Base-by-base conservation (phyloP, 78 protist species). In the Thecamonas trahens region DNA sequence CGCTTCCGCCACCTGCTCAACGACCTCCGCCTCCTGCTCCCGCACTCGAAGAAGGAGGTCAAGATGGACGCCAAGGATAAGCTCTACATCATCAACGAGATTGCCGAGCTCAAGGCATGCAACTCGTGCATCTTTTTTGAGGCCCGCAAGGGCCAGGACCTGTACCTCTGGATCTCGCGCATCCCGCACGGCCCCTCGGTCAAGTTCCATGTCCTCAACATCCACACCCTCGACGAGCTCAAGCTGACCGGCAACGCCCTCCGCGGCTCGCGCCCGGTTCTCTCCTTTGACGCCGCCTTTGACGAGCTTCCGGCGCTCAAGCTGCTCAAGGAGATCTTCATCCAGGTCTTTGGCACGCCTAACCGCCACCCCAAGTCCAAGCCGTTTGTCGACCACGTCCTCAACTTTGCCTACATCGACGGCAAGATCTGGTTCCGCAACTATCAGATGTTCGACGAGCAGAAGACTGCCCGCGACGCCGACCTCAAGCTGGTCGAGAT, bases 211-310 rank as follows among this genome's bases (percentile, higher is more conserved):
- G 87, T 94, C 7, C 37, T 72, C 22, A 91, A 88, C 50, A 68
- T 89, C 32, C 94, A 91, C 76, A 94, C 97, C 42, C 70, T 91
- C 87, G 82, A 67, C 5, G 98, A 94, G 61, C 47, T 93, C 34
- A 77, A 84, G n/a, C 64, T 96, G 84, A 80, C 94, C 11, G 99
- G 99, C 7, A 96, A 96, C 73, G 87, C 93, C 79, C 88, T 96
- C 47, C 79, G 84, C 65, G 97, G 97, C 8, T 58, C 87, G 31
- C 76, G 99, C 2, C 95, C 99, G 9, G n/a, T 93, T 8, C 68
- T 95, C 7, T 70, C 70, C n/a, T 95, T 95, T 37, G 97, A 93
- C 63, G 4, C 28, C 29, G 38, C 61, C 18, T 94, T 94, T 59
- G 92, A 88, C 29, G 2, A 7, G 0, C 65, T 29, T 22, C 92